A percentile compares a stretch with the other conserved stretches of the same genome.
These are phyloP conservation scores for Escallonia rubra DNA, from an alignment of 129 eudicot species.

Conservation along the genomic window DNA sequence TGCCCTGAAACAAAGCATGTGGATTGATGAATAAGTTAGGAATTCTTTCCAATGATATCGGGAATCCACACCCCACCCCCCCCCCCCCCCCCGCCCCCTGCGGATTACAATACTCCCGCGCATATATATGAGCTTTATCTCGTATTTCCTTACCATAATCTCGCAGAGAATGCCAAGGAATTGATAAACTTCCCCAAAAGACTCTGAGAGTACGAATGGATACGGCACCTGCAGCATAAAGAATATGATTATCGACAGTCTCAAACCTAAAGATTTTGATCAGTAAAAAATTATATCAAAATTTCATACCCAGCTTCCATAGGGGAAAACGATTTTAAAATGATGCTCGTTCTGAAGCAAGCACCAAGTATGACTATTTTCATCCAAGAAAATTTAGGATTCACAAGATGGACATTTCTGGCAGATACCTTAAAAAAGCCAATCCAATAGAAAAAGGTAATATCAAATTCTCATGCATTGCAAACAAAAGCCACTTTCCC, in stretches of 20 bases:
- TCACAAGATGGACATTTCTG: constrained; percentile 75
- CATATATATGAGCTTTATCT: too few species aligned
- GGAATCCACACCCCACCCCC: too few species aligned
- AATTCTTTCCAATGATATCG: not conserved
- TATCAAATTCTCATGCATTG: not conserved
- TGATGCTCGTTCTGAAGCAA: constrained; percentile 67
- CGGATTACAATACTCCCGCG: too few species aligned
- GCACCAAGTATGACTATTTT: constrained; percentile 72
- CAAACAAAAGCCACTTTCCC: not conserved
- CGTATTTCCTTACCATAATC: constrained; percentile 57
- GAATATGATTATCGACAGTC: not conserved
- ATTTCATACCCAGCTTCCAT: constrained; percentile 59
- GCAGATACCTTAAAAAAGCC: constrained; percentile 48
- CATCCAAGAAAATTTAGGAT: constrained; percentile 68
- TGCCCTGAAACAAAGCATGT: constrained; percentile 53
- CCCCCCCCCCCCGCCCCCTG: too few species aligned
- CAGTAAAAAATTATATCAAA: not conserved
- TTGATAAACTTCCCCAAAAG: constrained; percentile 75
- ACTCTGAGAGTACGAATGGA: constrained; percentile 43
- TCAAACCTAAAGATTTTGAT: not conserved
- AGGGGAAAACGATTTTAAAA: constrained; percentile 71
- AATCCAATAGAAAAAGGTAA: constrained; percentile 1
- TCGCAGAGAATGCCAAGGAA: constrained; percentile 69
- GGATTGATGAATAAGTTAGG: constrained; percentile 6
- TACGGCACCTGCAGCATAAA: constrained; percentile 47